phyloP scores from a whole-genome alignment of 2,329 filamentous ascomycete species.

The Trichoderma brevicompactum region DNA sequence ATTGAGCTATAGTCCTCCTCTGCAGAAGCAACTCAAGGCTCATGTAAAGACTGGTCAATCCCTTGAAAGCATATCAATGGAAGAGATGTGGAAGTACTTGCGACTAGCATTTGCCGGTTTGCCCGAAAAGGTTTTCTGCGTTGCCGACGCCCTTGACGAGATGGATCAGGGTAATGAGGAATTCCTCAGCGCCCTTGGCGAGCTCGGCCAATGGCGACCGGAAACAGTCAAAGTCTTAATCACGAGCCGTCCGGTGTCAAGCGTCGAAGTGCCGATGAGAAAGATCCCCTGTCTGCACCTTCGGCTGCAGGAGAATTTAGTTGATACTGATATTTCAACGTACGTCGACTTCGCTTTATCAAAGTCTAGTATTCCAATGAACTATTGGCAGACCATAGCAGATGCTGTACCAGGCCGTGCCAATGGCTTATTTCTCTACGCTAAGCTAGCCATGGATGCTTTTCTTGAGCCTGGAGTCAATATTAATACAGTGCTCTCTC shows the following conservation, averaged over 20 bases:
- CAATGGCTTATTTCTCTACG: slow-evolving; percentile 52
- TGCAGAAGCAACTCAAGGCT: slow-evolving; percentile 36
- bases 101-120: slow-evolving; percentile 34
- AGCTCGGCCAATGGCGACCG: slow-evolving; percentile 40
- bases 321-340: slow-evolving; percentile 47
- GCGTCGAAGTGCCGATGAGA: slow-evolving; percentile 40
- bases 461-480: slow-evolving; percentile 38
- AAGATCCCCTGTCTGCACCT: slow-evolving; percentile 37
- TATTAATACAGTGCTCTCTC: slow-evolving; percentile 36
- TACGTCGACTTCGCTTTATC: slow-evolving; percentile 40
- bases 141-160: slow-evolving; percentile 53
- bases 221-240: slow-evolving; percentile 46
- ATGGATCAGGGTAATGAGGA: slow-evolving; percentile 44
- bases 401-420: slow-evolving; percentile 43
- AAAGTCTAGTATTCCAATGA: slow-evolving; percentile 29
- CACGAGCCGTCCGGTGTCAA: slow-evolving; percentile 47
- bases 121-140: slow-evolving; percentile 42
- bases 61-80: slow-evolving; percentile 28
- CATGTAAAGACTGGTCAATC: slow-evolving; percentile 20
- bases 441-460: slow-evolving; percentile 49
- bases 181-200: slow-evolving; percentile 42
- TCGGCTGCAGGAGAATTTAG: slow-evolving; percentile 42
- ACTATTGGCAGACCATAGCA: slow-evolving; percentile 31
- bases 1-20: slow-evolving; percentile 38
- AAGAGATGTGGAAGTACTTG: slow-evolving; percentile 41